Evolutionary conservation across 208 protist species (phyloP).

Genomic region (Leishmania martiniquensis): DNA sequence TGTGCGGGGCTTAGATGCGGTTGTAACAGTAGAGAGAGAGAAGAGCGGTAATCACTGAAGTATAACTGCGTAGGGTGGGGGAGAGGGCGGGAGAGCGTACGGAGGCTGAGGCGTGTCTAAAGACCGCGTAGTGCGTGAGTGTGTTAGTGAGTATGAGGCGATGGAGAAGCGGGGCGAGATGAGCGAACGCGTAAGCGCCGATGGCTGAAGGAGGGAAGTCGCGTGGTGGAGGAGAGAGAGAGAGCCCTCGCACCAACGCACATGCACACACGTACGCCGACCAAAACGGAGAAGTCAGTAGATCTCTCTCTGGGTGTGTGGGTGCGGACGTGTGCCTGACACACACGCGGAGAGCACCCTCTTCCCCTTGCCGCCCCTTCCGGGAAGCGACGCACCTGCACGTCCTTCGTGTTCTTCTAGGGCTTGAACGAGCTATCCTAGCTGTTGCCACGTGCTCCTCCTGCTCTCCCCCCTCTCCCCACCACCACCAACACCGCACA

Average conservation of each 20-base stretch:
- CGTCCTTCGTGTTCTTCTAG: no score
- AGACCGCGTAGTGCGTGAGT: background rate
- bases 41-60: background rate
- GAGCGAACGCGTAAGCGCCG: background rate
- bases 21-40: background rate
- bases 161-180: background rate
- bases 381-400: no score
- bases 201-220: background rate
- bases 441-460: no score
- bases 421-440: no score
- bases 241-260: background rate
- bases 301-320: no score
- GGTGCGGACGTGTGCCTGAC: no score
- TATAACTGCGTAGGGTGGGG: background rate
- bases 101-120: background rate
- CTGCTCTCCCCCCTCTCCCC: no score
- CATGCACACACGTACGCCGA: background rate
- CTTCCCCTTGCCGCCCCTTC: no score
- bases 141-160: constrained; percentile 6
- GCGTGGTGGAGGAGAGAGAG: background rate
- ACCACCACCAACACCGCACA: background rate
- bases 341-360: no score
- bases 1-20: background rate
- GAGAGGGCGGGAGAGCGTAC: background rate
- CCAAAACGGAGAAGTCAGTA: background rate